Base-by-base conservation (phyloP, 768 basidiomycete species). In the Cantharellus anzutake region DNA sequence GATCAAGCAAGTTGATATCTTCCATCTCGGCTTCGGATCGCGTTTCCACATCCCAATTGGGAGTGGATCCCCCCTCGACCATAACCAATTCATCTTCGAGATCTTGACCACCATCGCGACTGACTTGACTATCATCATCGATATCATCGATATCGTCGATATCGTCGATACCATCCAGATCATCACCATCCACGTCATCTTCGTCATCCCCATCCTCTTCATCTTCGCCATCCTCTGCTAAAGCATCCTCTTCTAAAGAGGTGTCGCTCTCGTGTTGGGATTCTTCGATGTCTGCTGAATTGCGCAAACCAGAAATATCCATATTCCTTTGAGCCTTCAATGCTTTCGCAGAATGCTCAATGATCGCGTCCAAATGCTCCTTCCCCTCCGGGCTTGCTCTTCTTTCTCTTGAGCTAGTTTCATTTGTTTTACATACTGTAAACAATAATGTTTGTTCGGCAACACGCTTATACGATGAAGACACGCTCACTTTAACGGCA, bases 331-430 rank as follows among this genome's bases (percentile, higher is more conserved):
- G 93, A 1, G 87, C 84, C 66, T 86, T 83, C 61, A 96, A 72
- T 60, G 94, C 80, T 55, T 84, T 82, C 0, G 86, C 86, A 41
- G 89, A 93, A 66, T 93, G 85, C 70, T 90, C 80, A 52, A 97
- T 74, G 63, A 97, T 88, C 3, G 84, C 87, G 68, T 93, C 86
- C 29, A 97, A 76, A 70, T 96, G 92, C 63, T 83, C 81, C 62
- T 84, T 84, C 0, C 92, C 3, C 82, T 75, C 40, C 80, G 76
- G 63, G 81, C 76, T 68, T 92, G 86, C 69, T 96, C 91, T 16
- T 75, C 83, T 66, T 86, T 85, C 57, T 73, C 75, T 48, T 78
- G 72, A 41, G 83, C 73, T 62, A 14, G 14, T 29, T 81, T 76
- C 65, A 82, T 78, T 61, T 86, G 82, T 3, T 85, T 80, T 16